Evolutionary conservation across 345 rosid genomes (phyloP), one percentile per base, ranked within the genome.

Genomic region (Heritiera littoralis): DNA sequence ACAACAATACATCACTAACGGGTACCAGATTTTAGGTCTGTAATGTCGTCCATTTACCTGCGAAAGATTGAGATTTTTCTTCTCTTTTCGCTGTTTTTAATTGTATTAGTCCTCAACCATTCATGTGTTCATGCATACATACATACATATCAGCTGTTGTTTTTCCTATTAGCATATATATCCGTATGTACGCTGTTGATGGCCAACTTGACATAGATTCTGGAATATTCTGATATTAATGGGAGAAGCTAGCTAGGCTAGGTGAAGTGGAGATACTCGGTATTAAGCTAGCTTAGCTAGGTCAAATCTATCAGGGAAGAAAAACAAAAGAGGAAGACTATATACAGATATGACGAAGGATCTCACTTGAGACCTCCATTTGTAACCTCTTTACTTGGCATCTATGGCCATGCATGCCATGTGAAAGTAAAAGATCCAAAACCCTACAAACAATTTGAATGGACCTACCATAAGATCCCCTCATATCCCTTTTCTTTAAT

Each of bases 301-400:
- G 40, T 66, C 0, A 9, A 14, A 38, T 41, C 71, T 7, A 15
- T 5, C 28, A 35, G 20, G 38, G 38, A 35, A 49, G 7, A 41
- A 66, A 41, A 4, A 38, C 2, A 38, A 38, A 38, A 38, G 4
- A 38, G 2, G 6, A 66, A 6, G 41, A 12, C 28, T 17, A 1
- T 2, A 23, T 23, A 0, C 28, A 59, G 32, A 46, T 46, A 46
- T 9, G 45, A 43, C 45, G 28, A n/a, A 17, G 72, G 63, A 77
- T 54, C 43, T 38, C 74, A 45, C 75, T 12, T 58, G 56, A 71
- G 51, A 7, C 23, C 63, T 51, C 70, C 3, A 2, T 56, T 30
- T 65, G 66, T 54, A 66, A 28, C 56, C 81, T 54, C 73, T 73
- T 73, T 73, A 46, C 28, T 3, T 35, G 72, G 61, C 76, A 78